Conservation (phyloP, 2,329 filamentous ascomycete species). For the Diaporthe ilicicola region DNA sequence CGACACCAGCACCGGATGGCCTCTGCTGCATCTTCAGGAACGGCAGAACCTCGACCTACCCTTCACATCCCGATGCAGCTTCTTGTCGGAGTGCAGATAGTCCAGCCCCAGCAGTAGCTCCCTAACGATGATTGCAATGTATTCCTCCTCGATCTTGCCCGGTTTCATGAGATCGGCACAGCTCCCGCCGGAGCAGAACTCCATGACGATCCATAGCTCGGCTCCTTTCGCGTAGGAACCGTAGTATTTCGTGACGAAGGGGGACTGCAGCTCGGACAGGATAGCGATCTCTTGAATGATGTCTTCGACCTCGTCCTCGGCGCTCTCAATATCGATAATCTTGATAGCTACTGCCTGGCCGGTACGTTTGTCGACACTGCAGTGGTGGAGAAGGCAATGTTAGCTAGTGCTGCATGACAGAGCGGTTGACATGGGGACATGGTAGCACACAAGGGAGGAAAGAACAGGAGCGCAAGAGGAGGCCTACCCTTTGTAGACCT, state of each 20-base stretch:
- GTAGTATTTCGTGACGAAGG: conserved; percentile 97
- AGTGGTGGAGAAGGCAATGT: conserved; percentile 5
- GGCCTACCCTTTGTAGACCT: conserved; percentile 93
- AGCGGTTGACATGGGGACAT: neutral
- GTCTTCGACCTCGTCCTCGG: conserved; percentile 98
- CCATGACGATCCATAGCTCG: conserved; percentile 99
- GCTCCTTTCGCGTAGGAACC: conserved; percentile 96
- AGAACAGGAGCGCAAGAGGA: neutral
- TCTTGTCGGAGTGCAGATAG: conserved; percentile 94
- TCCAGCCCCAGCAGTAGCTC: conserved; percentile 90
- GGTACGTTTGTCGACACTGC: conserved; percentile 87
- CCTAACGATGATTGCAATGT: conserved; percentile 93
- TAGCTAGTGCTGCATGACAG: conserved; percentile 13
- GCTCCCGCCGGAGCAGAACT: conserved; percentile 96
- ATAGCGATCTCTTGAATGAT: conserved; percentile 99
- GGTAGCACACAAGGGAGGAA: conserved; percentile 24
- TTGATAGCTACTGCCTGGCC: conserved; percentile 98
- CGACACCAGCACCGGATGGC: neutral
- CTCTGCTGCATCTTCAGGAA: neutral
- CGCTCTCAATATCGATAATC: conserved; percentile 97
- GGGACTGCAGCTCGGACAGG: conserved; percentile 92
- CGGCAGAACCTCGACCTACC: conserved; percentile 58
- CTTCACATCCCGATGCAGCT: conserved; percentile 96
- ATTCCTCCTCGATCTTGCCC: conserved; percentile 89
- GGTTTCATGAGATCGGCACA: conserved; percentile 97